Evolutionary conservation across 768 basidiomycete genomes (phyloP), one percentile per base, ranked within the genome.

Genomic region (Mycena rosella): DNA sequence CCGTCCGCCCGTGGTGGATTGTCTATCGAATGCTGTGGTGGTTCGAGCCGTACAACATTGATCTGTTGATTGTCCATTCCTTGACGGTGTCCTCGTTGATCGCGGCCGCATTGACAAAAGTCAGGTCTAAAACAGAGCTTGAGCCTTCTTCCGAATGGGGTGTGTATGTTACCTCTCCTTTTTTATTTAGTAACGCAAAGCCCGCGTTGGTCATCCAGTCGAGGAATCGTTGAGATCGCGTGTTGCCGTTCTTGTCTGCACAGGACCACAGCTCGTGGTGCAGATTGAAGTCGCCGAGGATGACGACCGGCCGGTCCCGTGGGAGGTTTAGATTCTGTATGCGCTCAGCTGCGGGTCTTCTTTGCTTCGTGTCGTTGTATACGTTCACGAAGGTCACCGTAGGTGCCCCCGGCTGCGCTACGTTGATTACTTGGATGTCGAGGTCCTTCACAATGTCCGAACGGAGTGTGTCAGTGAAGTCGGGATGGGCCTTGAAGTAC

Each of bases 381-480:
- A 77, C 47, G 29, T 78, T 77, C n/a, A 76, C 65, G 13, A 72
- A 67, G 0, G 69, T 72, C 18, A 55, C 71, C 1, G 72, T 68
- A 0, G 65, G 67, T 3, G 72, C 66, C 5, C 63, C 65, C 2
- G 47, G 30, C 51, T 75, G 74, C 6, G 49, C 24, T 27, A 78
- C 66, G 29, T 76, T 73, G 1, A 78, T 58, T 1, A 77, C 45
- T 55, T 75, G 75, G 1, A 76, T 60, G 65, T 79, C 73, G 0
- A 65, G 57, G 54, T 78, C 69, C 18, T 73, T 45, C 1, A 69
- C 65, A 0, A 78, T 34, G 63, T 79, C 73, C 0, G 78, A 70
- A 6, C 72, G 53, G 0, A 77, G 73, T 0, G 77, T 76, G 0
- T 77, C 69, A 3, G 68, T 51, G 32, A 77, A 75, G 51, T 75